A percentile compares a stretch with the other conserved stretches of the same genome.
Conservation (phyloP, 257 asterid genomes). For the Solanum chilense region DNA sequence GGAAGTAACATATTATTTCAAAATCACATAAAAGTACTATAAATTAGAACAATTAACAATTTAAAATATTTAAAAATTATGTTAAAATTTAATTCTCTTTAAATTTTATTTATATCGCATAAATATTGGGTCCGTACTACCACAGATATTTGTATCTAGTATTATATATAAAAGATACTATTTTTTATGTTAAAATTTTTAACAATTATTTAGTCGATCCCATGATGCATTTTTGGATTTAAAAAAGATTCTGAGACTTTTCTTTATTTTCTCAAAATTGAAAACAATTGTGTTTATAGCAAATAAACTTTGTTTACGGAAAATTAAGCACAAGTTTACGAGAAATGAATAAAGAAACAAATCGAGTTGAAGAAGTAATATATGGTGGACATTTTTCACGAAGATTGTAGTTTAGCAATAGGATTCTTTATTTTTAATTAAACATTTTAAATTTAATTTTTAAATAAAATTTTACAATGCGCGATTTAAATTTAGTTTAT, state of each 20-base stretch:
- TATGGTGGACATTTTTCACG: neutral
- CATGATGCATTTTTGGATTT: neutral
- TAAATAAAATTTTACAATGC: no score
- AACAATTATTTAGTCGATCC: neutral
- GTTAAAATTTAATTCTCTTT: no score
- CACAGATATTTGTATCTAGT: no score
- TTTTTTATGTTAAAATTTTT: no score
- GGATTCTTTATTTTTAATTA: no score
- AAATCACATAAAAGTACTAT: no score
- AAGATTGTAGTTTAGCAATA: neutral
- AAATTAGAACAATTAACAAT: no score
- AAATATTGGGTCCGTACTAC: no score
- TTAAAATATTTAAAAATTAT: no score
- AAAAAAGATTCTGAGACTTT: neutral
- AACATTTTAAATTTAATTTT: rapidly evolving
- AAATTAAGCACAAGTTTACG: neutral
- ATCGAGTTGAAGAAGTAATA: neutral
- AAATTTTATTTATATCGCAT: no score
- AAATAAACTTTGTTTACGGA: neutral
- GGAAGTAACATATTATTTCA: no score
- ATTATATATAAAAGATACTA: neutral
- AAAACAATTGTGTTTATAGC: neutral
- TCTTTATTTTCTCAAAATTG: neutral
- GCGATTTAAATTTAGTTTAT: neutral
- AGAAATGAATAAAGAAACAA: neutral